Evolutionary conservation across 305 asterid genomes (phyloP).

Genomic region (Plantago lanceolata): DNA sequence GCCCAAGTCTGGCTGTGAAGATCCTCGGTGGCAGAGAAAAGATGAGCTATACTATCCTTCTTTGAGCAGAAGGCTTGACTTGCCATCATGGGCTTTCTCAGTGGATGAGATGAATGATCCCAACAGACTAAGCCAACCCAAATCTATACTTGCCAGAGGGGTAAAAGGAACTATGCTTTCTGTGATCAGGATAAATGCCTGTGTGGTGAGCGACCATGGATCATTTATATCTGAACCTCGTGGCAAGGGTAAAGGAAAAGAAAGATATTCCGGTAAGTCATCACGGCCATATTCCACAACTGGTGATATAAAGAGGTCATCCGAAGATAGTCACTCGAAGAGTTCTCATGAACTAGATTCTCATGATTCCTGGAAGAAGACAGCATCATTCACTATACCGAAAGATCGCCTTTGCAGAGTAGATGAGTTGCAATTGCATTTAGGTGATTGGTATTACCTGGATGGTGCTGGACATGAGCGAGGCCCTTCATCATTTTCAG

Average conservation of each 20-base stretch:
- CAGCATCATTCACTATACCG: constrained; percentile 37
- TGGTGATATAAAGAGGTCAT: constrained; percentile 63
- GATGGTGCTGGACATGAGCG: constrained; percentile 98
- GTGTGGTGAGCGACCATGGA: constrained; percentile 94
- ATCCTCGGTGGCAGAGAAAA: constrained; percentile 78
- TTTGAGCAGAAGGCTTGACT: constrained; percentile 74
- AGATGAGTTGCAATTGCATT: constrained; percentile 66
- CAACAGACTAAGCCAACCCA: constrained; percentile 48
- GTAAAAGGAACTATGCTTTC: constrained; percentile 80
- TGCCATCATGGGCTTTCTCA: constrained; percentile 84
- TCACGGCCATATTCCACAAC: constrained; percentile 43
- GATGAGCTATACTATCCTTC: constrained; percentile 75
- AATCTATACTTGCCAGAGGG: constrained; percentile 55
- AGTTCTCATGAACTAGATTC: constrained; percentile 53
- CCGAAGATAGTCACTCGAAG: constrained; percentile 62
- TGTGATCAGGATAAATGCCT: constrained; percentile 94
- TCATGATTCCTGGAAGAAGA: constrained; percentile 48
- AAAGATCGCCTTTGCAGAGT: constrained; percentile 66
- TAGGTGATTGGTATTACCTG: constrained; percentile 93
- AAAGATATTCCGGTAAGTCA: constrained; percentile 59
- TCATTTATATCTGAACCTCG: constrained; percentile 80
- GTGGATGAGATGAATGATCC: constrained; percentile 78
- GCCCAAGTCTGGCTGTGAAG: constrained; percentile 82
- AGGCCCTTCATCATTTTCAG: constrained; percentile 79
- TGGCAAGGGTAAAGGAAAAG: constrained; percentile 66